These are phyloP conservation scores for Albizia julibrissin DNA, from an alignment of 306 rosid species.

Conservation along the genomic window DNA sequence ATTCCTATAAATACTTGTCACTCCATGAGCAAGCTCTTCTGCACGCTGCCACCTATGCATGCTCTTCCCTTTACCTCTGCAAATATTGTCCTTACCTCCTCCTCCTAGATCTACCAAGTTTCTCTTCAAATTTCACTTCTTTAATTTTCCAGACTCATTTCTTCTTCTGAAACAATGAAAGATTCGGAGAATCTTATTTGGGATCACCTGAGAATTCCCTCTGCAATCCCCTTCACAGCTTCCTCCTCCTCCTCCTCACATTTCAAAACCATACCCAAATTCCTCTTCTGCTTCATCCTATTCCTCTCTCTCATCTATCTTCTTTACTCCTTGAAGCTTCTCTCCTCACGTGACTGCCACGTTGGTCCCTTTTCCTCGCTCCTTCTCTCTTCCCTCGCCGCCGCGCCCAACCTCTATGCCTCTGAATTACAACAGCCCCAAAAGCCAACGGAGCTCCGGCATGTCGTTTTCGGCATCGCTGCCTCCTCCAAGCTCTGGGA, in stretches of 20 bases:
- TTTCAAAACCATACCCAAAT: slow-evolving; percentile 50
- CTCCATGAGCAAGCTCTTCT: not conserved
- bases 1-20: not conserved
- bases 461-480: slow-evolving; percentile 84
- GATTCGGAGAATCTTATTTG: slow-evolving; percentile 65
- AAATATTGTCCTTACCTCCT: not conserved
- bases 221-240: slow-evolving; percentile 41
- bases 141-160: not conserved
- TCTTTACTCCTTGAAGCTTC: slow-evolving; percentile 76
- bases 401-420: not conserved
- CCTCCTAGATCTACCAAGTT: not conserved
- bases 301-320: slow-evolving; percentile 72
- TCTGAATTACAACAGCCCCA: not conserved
- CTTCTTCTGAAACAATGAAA: slow-evolving; percentile 18
- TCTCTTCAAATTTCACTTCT: not conserved
- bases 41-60: slow-evolving; percentile 12
- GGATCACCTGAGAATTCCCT: slow-evolving; percentile 63
- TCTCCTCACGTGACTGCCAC: slow-evolving; percentile 66
- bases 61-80: not conserved
- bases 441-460: slow-evolving; percentile 51
- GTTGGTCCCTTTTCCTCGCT: slow-evolving; percentile 40
- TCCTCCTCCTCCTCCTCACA: slow-evolving; percentile 10
- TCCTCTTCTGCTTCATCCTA: slow-evolving; percentile 68
- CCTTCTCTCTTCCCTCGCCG: not conserved
- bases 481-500: slow-evolving; percentile 88